Evolutionary conservation across 768 basidiomycete species (phyloP), one percentile per base, ranked within the genome.

Genomic region (Pleurotus djamor): DNA sequence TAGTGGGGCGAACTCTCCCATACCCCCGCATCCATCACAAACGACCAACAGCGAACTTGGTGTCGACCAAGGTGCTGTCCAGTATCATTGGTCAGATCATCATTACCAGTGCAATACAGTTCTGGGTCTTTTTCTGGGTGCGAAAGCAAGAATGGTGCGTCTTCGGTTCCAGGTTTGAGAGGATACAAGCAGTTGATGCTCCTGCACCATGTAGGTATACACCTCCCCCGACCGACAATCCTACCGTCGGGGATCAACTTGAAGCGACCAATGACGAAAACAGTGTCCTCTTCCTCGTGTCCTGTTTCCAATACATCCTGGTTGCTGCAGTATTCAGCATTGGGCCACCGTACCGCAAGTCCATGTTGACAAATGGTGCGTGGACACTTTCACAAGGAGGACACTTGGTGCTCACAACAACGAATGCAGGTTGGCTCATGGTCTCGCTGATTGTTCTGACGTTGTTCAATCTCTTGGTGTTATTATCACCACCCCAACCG

Each of bases 301-400:
- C 97, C 8, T 97, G 94, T 62, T 98, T 98, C 86, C 97, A 99
- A 75, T 99, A 99, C 72, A 93, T 98, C 67, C 79, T 98, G 51
- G 92, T 97, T 6, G 97, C 96, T 10, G 96, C 89, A 0, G 94
- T 98, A 0, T 99, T 98, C 76, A 96, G 93, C 70, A 97, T 98
- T 64, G 97, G 97, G 0, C 96, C 96, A 3, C 97, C 97, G 4
- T 99, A 96, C 72, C 85, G 97, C 52, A 91, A 92, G 72, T 83
- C 94, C 28, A 92, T 98, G 82, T 94, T 91, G 85, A 92, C 95
- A 13, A 99, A 99, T 68, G 85, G 96, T 96, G 68, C 58, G 86
- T 69, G 47, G 56, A 62, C 35, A 48, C 17, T 45, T 16, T 41
- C 48, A 34, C 37, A 57, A 13, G 38, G 12, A 6, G 16, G 48